Evolutionary conservation across 108 stramenopile genomes (phyloP), one percentile per base, ranked within the genome.

Genomic region (Cyclotella choctawhatcheeana): DNA sequence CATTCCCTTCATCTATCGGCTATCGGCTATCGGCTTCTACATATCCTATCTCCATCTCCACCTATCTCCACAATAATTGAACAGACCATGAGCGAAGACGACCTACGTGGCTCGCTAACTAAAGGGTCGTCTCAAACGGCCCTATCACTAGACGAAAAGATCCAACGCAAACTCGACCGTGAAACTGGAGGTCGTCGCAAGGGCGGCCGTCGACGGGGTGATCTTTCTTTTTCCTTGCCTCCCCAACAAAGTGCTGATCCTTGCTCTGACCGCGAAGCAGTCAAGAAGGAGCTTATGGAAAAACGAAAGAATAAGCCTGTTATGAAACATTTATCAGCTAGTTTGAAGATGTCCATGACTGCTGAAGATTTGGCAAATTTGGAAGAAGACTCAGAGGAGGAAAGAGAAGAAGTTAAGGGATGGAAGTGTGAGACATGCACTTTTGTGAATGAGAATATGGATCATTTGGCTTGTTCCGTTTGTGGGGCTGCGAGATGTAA

Each of bases 241-340:
- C 55, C 55, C 29, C 55, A 56, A 56, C 8, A 29, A 18, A 27
- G 55, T 5, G 55, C 29, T 31, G 55, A 56, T 10, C 10, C 10
- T n/a, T n/a, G n/a, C n/a, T n/a, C n/a, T 30, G 29, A 48, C n/a
- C 47, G 27, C 1, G 55, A 56, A 5, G 13, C 27, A 12, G 14
- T 56, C 1, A 27, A 30, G 14, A 56, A 30, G 31, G 10, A 8
- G 29, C 20, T 56, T 4, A 29, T 56, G 12, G 55, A 56, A 56
- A 56, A 56, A 56, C 55, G 55, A 56, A 56, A 56, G 30, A 56
- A 56, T 31, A 56, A 31, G 55, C 55, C 55, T 4, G n/a, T 56
- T 4, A 56, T 30, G 4, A 56, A 31, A 18, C 55, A 56, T 56
- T 56, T 56, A n/a, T 31, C 29, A 14, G 55, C 55, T 56, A 18